Conservation (phyloP, 2,329 filamentous ascomycete species). For the Pseudodiploospora longispora region DNA sequence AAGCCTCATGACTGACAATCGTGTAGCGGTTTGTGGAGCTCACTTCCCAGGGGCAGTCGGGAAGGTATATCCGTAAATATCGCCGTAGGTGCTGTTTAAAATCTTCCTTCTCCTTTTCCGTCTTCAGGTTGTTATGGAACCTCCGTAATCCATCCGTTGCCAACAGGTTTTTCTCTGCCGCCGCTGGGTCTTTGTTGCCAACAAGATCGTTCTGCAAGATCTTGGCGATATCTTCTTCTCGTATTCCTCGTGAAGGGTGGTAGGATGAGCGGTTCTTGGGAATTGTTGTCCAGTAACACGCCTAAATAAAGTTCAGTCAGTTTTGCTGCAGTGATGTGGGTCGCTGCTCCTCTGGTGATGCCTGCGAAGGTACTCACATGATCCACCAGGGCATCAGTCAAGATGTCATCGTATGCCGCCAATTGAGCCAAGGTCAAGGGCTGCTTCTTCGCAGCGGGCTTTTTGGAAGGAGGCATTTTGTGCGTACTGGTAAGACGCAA, state of each 20-base stretch:
- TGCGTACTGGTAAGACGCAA: not conserved
- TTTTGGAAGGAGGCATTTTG: conserved; percentile 29
- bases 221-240: conserved; percentile 52
- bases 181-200: conserved; percentile 60
- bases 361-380: conserved; percentile 56
- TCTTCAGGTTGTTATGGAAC: conserved; percentile 60
- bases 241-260: conserved; percentile 72
- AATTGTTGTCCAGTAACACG: conserved; percentile 93
- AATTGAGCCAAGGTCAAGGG: conserved; percentile 80
- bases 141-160: conserved; percentile 65
- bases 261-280: conserved; percentile 90
- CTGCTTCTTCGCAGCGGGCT: conserved; percentile 48
- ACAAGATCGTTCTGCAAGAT: conserved; percentile 61
- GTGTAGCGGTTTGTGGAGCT: conserved; percentile 89
- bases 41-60: conserved; percentile 92
- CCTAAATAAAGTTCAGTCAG: conserved; percentile 40
- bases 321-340: not conserved
- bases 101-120: conserved; percentile 74
- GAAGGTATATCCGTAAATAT: conserved; percentile 87
- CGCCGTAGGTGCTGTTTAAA: conserved; percentile 79
- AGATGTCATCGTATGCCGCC: conserved; percentile 87
- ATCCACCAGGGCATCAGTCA: conserved; percentile 92
- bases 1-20: conserved; percentile 81
- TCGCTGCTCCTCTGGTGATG: not conserved
- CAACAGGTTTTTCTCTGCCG: conserved; percentile 66